These are phyloP conservation scores for Bifiguratus adelaidae DNA, from an alignment of 192 early-diverging fungal species.

Conservation along the genomic window DNA sequence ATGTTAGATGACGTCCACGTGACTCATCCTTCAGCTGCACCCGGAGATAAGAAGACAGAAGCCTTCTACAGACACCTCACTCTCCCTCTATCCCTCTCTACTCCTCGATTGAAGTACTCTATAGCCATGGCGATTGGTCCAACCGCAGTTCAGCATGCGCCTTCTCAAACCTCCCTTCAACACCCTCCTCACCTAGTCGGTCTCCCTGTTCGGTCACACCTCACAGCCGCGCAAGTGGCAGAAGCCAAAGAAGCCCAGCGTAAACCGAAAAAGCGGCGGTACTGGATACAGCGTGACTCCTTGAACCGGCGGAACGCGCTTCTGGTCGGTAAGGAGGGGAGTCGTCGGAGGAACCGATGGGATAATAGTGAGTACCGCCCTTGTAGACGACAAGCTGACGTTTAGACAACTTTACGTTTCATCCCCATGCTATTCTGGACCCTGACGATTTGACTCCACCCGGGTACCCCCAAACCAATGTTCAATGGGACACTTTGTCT, in stretches of 20 bases:
- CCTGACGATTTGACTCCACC: conserved; percentile 33
- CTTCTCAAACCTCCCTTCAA: too few species aligned
- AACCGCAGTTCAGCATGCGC: too few species aligned
- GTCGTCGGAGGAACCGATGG: conserved; percentile 31
- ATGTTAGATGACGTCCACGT: too few species aligned
- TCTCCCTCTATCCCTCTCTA: too few species aligned
- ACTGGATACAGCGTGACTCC: conserved; percentile 25
- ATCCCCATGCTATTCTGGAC: conserved; percentile 37
- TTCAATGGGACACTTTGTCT: conserved; percentile 29
- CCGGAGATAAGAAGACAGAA: too few species aligned
- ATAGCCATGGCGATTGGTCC: too few species aligned
- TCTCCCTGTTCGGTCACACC: neutral
- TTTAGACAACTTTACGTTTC: conserved; percentile 42
- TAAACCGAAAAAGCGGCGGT: conserved; percentile 15
- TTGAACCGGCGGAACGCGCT: conserved; percentile 20
- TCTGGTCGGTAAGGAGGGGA: conserved; percentile 29
- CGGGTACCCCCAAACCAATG: conserved; percentile 25
- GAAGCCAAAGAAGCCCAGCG: neutral
- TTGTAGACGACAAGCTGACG: neutral
- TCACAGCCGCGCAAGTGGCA: neutral
- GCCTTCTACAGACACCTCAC: too few species aligned
- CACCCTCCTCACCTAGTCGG: neutral
- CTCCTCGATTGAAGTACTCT: too few species aligned
- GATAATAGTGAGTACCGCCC: conserved; percentile 37
- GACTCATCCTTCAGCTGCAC: too few species aligned